These are phyloP conservation scores for Cladosporium sp. DNA, from an alignment of 2,329 filamentous ascomycete species.

Conservation along the genomic window DNA sequence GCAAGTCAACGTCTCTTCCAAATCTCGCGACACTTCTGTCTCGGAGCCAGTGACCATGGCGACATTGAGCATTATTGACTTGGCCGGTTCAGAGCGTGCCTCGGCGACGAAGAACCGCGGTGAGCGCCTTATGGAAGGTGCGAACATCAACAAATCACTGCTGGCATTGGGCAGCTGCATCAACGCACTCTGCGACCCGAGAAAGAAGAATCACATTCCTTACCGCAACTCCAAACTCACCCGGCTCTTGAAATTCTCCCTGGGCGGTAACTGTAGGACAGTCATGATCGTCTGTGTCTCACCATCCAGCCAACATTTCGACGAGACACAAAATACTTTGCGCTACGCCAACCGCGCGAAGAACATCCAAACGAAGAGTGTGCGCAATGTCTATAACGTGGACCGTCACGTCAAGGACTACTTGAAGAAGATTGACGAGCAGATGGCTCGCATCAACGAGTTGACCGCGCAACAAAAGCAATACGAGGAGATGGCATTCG, in stretches of 20 bases:
- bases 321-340: conserved; percentile 96
- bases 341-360: conserved; percentile 97
- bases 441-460: conserved; percentile 95
- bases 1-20: conserved; percentile 93
- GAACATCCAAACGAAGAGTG: conserved; percentile 99
- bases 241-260: conserved; percentile 89
- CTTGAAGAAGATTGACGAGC: conserved; percentile 97
- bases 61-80: conserved; percentile 94
- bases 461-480: conserved; percentile 91
- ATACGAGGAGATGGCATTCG: conserved; percentile 75
- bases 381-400: conserved; percentile 98
- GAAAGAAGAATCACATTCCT: conserved; percentile 89
- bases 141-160: conserved; percentile 99
- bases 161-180: conserved; percentile 95
- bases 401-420: conserved; percentile 99
- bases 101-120: conserved; percentile 96
- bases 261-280: conserved; percentile 96
- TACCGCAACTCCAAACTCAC: conserved; percentile 98
- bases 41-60: conserved; percentile 98
- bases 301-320: conserved; percentile 92
- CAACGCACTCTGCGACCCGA: conserved; percentile 91
- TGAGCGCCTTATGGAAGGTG: conserved; percentile 85
- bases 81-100: conserved; percentile 92
- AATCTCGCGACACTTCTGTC: conserved; percentile 87
- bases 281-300: conserved; percentile 99